Percentiles rank a stretch among this genome's conserved stretches.
Conservation (phyloP, 441 rosid species). For the Adansonia grandidieri region DNA sequence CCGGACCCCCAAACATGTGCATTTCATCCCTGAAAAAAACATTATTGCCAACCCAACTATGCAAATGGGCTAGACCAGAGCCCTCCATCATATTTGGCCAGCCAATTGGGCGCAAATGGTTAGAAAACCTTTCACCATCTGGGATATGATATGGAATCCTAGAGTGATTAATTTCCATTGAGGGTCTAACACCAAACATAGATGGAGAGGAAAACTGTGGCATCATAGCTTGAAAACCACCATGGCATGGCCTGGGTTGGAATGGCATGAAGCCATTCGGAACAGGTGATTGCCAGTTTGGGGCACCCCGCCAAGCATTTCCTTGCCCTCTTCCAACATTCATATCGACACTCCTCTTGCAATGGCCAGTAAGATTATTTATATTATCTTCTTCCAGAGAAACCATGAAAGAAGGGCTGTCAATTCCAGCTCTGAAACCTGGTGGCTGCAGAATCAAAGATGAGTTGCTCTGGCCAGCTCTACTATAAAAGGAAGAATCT, state of each 20-base stretch:
- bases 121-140: conserved; percentile 81
- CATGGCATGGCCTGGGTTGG: conserved; percentile 89
- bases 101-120: conserved; percentile 87
- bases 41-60: conserved; percentile 89
- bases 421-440: conserved; percentile 64
- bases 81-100: conserved; percentile 95
- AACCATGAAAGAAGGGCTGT: conserved; percentile 70
- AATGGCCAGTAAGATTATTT: conserved; percentile 50
- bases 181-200: conserved; percentile 80
- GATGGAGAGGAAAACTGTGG: conserved; percentile 85
- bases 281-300: conserved; percentile 81
- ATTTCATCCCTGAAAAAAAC: conserved; percentile 85
- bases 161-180: conserved; percentile 79
- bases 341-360: conserved; percentile 69
- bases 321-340: conserved; percentile 78
- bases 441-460: conserved; percentile 63
- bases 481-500: conserved; percentile 63
- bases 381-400: conserved; percentile 72
- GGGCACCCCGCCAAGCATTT: conserved; percentile 89
- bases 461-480: conserved; percentile 59
- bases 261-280: conserved; percentile 90
- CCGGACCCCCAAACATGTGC: conserved; percentile 68
- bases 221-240: conserved; percentile 76
- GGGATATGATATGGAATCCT: conserved; percentile 80
- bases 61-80: conserved; percentile 78